Base-by-base conservation (phyloP, 345 rosid genomes). In the Theobroma cacao region DNA sequence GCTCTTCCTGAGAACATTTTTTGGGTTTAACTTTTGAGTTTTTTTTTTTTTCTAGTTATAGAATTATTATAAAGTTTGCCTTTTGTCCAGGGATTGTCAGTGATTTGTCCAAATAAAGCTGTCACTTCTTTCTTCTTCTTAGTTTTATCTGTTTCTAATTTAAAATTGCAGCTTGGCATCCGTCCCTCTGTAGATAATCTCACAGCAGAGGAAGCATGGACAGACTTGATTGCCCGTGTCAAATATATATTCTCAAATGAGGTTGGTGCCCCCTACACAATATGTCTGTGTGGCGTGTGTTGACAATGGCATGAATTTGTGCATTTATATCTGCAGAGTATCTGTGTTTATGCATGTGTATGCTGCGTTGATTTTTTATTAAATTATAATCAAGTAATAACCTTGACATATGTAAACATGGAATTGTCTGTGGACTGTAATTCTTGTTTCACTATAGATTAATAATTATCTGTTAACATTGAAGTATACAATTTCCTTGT, bases 91-190 rank as follows among this genome's bases (percentile, higher is more conserved):
- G 15, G 66, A 7, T 30, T 62, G 60, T 80, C n/a, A 72, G n/a
- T 47, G 7, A 30, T 33, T 12, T 36, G 47, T 9, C 50, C 64
- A 36, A 13, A 34, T 73, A 3, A 36, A 34, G 36, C 11, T 45
- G 33, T 56, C 34, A 47, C 52, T 84, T 34, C 17, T 40, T 59
- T 58, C 72, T 10, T 69, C 52, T 41, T 43, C 52, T 47, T 77
- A 47, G 47, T 56, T 10, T 58, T 2, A 31, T 78, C 38, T 73
- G 8, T 67, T 50, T 45, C 71, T 48, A 24, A 56, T 70, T 79
- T 65, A 48, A 18, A 80, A 78, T 73, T 85, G 84, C 96, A 95
- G 99, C 90, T 95, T 77, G 94, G 94, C 38, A 83, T 91, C 75
- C 45, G 70, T 60, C 87, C 88, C 77, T 77, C 78, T 61, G 75